Evolutionary conservation across 192 early-diverging fungal genomes (phyloP).

Genomic region (Cladochytrium replicatum): DNA sequence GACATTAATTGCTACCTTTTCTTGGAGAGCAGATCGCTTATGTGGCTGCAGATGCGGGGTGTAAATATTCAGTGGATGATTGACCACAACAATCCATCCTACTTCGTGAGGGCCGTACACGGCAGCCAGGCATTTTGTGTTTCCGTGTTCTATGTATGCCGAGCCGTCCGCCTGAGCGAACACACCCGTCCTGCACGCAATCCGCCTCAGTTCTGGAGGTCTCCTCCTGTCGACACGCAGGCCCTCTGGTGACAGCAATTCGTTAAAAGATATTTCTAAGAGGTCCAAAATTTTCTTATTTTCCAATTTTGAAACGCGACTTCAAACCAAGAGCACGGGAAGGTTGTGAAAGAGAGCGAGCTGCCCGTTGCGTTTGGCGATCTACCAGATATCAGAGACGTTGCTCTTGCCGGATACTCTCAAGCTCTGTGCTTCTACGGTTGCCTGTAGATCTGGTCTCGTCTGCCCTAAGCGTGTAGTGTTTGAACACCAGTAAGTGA

Average conservation of each 20-base stretch:
- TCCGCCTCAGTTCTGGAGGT: conserved; percentile 75
- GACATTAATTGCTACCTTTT: conserved; percentile 74
- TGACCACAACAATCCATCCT: too few relatives aligned
- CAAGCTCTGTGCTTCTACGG: too few relatives aligned
- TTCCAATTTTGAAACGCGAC: too few relatives aligned
- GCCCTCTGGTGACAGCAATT: conserved; percentile 38
- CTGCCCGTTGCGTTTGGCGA: too few relatives aligned
- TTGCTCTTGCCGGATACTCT: too few relatives aligned
- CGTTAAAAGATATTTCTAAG: conserved; percentile 6
- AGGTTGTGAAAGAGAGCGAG: too few relatives aligned
- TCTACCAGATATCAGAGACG: too few relatives aligned
- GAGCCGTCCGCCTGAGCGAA: conserved; percentile 84
- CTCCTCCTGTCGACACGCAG: conserved; percentile 91
- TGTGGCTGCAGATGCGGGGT: conserved; percentile 39
- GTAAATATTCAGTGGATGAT: not conserved
- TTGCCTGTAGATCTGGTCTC: too few relatives aligned
- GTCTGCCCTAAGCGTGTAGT: too few relatives aligned
- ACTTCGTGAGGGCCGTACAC: conserved; percentile 92
- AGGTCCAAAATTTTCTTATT: too few relatives aligned
- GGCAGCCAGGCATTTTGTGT: conserved; percentile 82
- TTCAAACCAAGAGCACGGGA: too few relatives aligned
- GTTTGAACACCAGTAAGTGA: too few relatives aligned
- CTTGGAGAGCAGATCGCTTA: conserved; percentile 39
- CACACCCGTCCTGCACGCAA: conserved; percentile 66
- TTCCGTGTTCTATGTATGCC: conserved; percentile 89